Conservation (phyloP, 1,284 basidiomycete genomes). For the Bjerkandera adusta region DNA sequence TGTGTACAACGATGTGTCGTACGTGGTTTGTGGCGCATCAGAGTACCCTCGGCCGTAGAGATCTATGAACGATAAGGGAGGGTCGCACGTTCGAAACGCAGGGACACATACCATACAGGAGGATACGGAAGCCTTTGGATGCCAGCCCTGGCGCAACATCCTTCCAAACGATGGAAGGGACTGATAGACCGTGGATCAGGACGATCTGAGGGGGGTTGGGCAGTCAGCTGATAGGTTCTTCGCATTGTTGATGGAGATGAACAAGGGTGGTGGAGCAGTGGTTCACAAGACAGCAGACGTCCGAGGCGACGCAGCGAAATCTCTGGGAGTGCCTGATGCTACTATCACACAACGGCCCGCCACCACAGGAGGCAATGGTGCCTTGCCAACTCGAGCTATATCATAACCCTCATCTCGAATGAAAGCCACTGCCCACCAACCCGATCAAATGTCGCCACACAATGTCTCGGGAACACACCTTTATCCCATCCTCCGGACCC, state of each 20-base stretch:
- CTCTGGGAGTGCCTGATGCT: too few relatives aligned
- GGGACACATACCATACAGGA: slow-evolving; percentile 62
- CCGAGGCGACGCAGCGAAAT: too few relatives aligned
- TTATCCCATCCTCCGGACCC: slow-evolving; percentile 65
- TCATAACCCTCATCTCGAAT: too few relatives aligned
- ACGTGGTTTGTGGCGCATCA: slow-evolving; percentile 66
- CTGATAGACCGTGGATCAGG: slow-evolving; percentile 76
- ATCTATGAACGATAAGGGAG: slow-evolving; percentile 40
- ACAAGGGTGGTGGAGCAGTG: too few relatives aligned
- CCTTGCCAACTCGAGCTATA: too few relatives aligned
- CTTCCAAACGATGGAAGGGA: slow-evolving; percentile 74
- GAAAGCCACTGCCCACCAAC: too few relatives aligned
- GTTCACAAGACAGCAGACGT: too few relatives aligned
- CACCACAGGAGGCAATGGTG: too few relatives aligned
- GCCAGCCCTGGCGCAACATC: slow-evolving; percentile 64
- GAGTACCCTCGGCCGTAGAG: slow-evolving; percentile 80
- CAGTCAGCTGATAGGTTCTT: too few relatives aligned
- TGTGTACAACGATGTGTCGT: slow-evolving; percentile 61
- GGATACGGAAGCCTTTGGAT: slow-evolving; percentile 64
- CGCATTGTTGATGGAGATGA: too few relatives aligned
- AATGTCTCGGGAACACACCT: slow-evolving; percentile 45
- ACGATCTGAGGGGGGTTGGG: slow-evolving; percentile 68
- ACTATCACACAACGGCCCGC: too few relatives aligned
- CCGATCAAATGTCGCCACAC: background rate
- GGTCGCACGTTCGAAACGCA: slow-evolving; percentile 1